Conservation (phyloP, 441 rosid genomes). For the Metrosideros polymorpha region DNA sequence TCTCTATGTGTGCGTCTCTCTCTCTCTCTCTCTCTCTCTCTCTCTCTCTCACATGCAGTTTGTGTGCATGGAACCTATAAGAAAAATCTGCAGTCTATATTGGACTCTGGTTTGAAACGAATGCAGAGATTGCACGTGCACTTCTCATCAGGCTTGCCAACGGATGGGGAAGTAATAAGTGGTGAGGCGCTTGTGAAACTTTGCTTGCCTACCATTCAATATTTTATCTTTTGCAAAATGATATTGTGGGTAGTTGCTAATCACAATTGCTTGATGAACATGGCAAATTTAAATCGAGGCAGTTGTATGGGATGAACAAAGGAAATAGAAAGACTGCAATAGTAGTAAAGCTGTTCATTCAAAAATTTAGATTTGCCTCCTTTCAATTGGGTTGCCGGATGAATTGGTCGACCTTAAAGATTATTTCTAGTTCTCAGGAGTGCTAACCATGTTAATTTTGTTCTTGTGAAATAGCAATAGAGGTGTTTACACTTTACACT, state of each 20-base stretch:
- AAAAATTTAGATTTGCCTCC: not conserved
- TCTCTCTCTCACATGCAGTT: constrained; percentile 22
- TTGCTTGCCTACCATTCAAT: not conserved
- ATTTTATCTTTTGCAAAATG: not conserved
- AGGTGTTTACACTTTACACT: not conserved
- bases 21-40: not conserved
- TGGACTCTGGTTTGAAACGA: constrained; percentile 64
- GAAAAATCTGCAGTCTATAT: constrained; percentile 60
- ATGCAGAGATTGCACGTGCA: constrained; percentile 82
- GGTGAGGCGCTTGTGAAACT: constrained; percentile 27
- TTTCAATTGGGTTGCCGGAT: not conserved
- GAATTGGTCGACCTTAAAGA: not conserved
- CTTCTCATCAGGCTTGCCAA: constrained; percentile 81
- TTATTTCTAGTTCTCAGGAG: not conserved
- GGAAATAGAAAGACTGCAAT: not conserved
- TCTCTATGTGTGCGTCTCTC: too few species aligned
- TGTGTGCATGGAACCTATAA: constrained; percentile 91
- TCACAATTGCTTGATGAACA: not conserved
- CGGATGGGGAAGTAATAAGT: constrained; percentile 75
- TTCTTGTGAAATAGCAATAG: too few species aligned
- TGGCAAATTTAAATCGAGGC: not conserved
- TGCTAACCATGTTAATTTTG: too few species aligned
- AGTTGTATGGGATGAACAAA: not conserved
- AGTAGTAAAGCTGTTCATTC: not conserved
- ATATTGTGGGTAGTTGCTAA: not conserved